Evolutionary conservation across 352 stramenopile genomes (phyloP).

Genomic region (Globisporangium apiculatum): DNA sequence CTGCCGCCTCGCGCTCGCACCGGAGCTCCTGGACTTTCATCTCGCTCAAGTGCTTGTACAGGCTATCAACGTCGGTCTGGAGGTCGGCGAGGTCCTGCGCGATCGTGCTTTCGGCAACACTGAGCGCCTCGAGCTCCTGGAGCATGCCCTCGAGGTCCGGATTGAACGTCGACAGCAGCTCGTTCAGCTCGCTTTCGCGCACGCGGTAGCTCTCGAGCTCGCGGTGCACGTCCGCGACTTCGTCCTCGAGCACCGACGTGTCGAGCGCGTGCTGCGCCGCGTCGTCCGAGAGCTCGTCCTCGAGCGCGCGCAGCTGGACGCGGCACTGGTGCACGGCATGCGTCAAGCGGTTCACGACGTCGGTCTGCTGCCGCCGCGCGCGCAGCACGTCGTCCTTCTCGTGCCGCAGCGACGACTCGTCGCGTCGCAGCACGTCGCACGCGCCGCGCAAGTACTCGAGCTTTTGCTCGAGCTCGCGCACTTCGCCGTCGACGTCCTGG

Average conservation of each 20-base stretch:
- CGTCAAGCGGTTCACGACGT: constrained; percentile 51
- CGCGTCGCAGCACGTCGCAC: constrained; percentile 38
- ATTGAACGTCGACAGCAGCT: constrained; percentile 53
- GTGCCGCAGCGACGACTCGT: constrained; percentile 37
- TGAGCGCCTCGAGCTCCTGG: constrained; percentile 49
- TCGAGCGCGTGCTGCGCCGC: constrained; percentile 59
- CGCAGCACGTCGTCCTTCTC: constrained; percentile 35
- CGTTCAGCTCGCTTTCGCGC: constrained; percentile 46
- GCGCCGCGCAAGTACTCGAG: constrained; percentile 42
- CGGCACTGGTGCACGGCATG: constrained; percentile 46
- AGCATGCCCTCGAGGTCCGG: constrained; percentile 57
- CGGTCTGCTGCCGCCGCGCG: constrained; percentile 36
- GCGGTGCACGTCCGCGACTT: constrained; percentile 36
- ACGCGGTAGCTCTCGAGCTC: constrained; percentile 36
- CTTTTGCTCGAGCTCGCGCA: constrained; percentile 46
- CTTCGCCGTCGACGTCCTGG: constrained; percentile 59
- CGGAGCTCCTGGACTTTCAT: constrained; percentile 65
- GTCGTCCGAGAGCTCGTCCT: constrained; percentile 64
- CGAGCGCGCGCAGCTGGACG: constrained; percentile 47
- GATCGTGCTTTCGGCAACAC: constrained; percentile 42
- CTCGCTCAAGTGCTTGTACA: constrained; percentile 73
- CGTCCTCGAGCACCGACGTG: constrained; percentile 70
- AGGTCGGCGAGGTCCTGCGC: constrained; percentile 38
- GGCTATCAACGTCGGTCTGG: constrained; percentile 49
- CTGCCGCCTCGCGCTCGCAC: constrained; percentile 39